These are phyloP conservation scores for Thalassiosira profunda DNA, from an alignment of 108 stramenopile genomes.

Conservation along the genomic window DNA sequence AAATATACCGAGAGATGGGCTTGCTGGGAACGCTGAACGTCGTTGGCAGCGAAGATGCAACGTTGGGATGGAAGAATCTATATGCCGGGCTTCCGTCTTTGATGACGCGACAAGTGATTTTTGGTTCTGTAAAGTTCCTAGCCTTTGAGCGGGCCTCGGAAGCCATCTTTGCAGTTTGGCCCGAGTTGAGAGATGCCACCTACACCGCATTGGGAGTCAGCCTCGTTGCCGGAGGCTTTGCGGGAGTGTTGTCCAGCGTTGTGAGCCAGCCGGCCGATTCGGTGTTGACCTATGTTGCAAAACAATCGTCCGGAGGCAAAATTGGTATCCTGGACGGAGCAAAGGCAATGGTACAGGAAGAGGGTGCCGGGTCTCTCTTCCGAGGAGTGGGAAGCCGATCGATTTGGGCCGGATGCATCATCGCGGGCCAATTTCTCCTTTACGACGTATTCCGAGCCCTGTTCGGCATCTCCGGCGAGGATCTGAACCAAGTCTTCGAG, in stretches of 20 bases:
- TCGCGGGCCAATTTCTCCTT: constrained; percentile 94
- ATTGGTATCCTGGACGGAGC: constrained; percentile 69
- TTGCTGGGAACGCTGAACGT: constrained; percentile 68
- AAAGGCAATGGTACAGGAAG: constrained; percentile 73
- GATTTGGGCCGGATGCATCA: constrained; percentile 91
- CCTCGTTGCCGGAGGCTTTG: constrained; percentile 87
- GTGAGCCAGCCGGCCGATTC: constrained; percentile 95
- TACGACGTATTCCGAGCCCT: constrained; percentile 91
- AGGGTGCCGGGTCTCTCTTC: constrained; percentile 78
- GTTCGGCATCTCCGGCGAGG: constrained; percentile 82
- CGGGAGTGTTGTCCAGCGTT: constrained; percentile 80
- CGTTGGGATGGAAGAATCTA: constrained; percentile 65
- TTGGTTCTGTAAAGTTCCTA: constrained; percentile 95
- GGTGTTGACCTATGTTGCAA: constrained; percentile 80
- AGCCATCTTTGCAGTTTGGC: constrained; percentile 60
- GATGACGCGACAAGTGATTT: constrained; percentile 91
- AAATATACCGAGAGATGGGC: constrained; percentile 58
- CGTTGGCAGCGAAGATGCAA: constrained; percentile 68
- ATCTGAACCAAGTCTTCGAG: constrained; percentile 83
- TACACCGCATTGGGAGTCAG: constrained; percentile 81
- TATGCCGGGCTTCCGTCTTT: constrained; percentile 93
- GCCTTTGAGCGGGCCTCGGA: constrained; percentile 93
- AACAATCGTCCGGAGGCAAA: constrained; percentile 48
- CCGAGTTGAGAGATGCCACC: constrained; percentile 64
- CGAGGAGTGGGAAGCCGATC: constrained; percentile 91